Evolutionary conservation across 1,284 basidiomycete genomes (phyloP).

Genomic region (Ustilago crameri): DNA sequence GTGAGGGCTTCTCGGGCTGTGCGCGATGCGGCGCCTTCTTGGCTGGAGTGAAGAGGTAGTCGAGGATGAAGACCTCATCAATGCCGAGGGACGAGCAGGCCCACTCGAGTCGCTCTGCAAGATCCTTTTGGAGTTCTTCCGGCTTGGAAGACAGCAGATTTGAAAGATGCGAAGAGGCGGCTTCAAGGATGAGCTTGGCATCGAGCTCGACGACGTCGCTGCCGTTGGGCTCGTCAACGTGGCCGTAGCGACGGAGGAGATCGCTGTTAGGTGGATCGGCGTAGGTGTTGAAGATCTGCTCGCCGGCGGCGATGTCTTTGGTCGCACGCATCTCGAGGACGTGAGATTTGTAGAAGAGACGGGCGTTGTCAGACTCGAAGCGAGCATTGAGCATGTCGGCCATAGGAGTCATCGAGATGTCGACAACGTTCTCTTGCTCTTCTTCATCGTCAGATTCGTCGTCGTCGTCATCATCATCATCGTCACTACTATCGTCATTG

Average conservation of each 20-base stretch:
- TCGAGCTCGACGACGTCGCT: constrained; percentile 86
- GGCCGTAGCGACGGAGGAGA: constrained; percentile 89
- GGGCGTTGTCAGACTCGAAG: constrained; percentile 70
- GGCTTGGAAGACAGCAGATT: constrained; percentile 3
- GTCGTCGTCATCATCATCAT: constrained; percentile 11
- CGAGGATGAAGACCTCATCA: constrained; percentile 60
- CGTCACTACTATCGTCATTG: constrained; percentile 23
- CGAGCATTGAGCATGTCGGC: constrained; percentile 79
- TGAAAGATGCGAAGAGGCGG: constrained; percentile 20
- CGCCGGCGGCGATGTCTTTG: constrained; percentile 78
- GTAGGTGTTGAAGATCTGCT: constrained; percentile 95
- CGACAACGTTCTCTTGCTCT: constrained; percentile 70
- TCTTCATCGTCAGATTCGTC: constrained; percentile 31
- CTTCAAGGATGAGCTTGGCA: constrained; percentile 79
- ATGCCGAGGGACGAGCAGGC: constrained; percentile 57
- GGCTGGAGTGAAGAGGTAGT: constrained; percentile 57
- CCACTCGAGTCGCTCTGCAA: constrained; percentile 54
- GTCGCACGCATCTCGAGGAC: constrained; percentile 84
- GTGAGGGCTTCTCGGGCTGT: constrained; percentile 23
- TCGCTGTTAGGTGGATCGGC: constrained; percentile 94
- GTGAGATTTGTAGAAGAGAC: constrained; percentile 81
- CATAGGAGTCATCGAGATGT: constrained; percentile 94
- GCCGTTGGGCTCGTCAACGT: constrained; percentile 89
- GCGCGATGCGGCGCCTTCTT: constrained; percentile 45
- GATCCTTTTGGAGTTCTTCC: constrained; percentile 22